Base-by-base conservation (phyloP, 2,329 filamentous ascomycete species). In the Colletotrichum musicola region DNA sequence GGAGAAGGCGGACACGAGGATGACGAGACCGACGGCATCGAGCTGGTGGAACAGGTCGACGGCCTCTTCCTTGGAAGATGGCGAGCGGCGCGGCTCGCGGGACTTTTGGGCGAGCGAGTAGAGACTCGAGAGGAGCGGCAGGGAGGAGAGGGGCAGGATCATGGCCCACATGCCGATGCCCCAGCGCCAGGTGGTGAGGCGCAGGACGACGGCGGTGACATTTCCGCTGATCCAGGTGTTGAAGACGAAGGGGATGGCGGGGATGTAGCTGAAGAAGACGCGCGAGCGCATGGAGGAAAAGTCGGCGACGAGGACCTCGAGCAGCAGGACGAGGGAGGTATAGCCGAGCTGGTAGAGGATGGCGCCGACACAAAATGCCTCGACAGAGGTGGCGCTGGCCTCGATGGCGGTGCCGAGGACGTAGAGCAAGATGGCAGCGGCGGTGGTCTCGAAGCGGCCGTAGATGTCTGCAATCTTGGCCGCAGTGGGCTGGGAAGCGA, bases 191-290 rank as follows among this genome's bases (percentile, higher is more conserved):
- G 80, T 84, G 0, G 86, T 86, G 2, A 74, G 75, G 0, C 64
- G 72, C 20, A 90, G 73, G 0, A 90, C 86, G 0, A 85, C 81
- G 0, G 77, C 74, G 0, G 86, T 84, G 57, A 91, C 78, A 69
- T 87, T 84, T 20, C 89, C 89, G 69, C 86, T 87, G 14, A 90
- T 82, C 89, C 89, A 91, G 0, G 88, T 88, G 73, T 90, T 91
- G 75, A 89, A 81, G 51, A 90, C 74, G 72, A 89, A 90, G 0
- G 88, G 88, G 3, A 84, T 75, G 0, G 86, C 85, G 0, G 88
- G 88, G n/a, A 91, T 79, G 62, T 89, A 90, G 20, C 86, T 89
- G 79, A 89, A 90, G 66, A 90, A 81, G 2, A 90, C 80, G 67
- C 89, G 86, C 4, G 86, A 85, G 6, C 87, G 82, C 69, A 88